A percentile compares a stretch with the other conserved stretches of the same genome.
phyloP scores from a whole-genome alignment of 2,329 filamentous ascomycete species.

The Colletotrichum filicis region DNA sequence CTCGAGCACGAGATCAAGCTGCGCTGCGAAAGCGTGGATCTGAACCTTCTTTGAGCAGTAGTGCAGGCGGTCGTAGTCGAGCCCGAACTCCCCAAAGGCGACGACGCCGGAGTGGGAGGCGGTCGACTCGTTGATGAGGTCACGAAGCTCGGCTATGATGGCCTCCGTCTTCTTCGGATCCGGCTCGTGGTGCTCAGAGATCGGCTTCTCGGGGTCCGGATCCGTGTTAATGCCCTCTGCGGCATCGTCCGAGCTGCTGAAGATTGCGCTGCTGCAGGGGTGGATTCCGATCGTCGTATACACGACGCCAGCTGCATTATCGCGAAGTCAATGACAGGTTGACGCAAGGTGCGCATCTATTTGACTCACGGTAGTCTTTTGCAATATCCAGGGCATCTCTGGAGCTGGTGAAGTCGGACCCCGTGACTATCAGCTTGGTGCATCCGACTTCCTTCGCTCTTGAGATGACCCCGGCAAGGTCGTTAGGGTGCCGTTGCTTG shows the following conservation, averaged over 20 bases:
- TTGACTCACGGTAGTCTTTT: slow-evolving; percentile 74
- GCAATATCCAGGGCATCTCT: slow-evolving; percentile 79
- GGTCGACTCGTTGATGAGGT: slow-evolving; percentile 71
- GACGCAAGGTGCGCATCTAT: neutral
- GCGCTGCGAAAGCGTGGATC: slow-evolving; percentile 84
- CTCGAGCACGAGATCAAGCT: slow-evolving; percentile 80
- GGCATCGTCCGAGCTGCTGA: slow-evolving; percentile 66
- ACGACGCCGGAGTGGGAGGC: slow-evolving; percentile 63
- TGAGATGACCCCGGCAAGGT: slow-evolving; percentile 80
- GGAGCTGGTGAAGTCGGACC: slow-evolving; percentile 85
- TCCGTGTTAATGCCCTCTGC: slow-evolving; percentile 63
- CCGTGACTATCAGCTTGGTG: slow-evolving; percentile 91
- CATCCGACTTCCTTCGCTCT: slow-evolving; percentile 84
- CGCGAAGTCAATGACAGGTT: slow-evolving; percentile 23
- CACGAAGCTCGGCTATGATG: slow-evolving; percentile 70
- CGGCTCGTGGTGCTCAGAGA: slow-evolving; percentile 59
- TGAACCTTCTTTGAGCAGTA: slow-evolving; percentile 84
- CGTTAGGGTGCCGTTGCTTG: slow-evolving; percentile 77
- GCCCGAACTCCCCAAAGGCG: slow-evolving; percentile 93
- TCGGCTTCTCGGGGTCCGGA: slow-evolving; percentile 59
- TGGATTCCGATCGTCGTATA: slow-evolving; percentile 95
- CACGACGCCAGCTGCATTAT: slow-evolving; percentile 74
- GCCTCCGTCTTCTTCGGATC: slow-evolving; percentile 56
- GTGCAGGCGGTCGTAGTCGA: slow-evolving; percentile 94
- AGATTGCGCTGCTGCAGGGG: slow-evolving; percentile 86